These are phyloP conservation scores for Oryza longistaminata DNA, from an alignment of 176 grass and related monocot species.

Conservation along the genomic window DNA sequence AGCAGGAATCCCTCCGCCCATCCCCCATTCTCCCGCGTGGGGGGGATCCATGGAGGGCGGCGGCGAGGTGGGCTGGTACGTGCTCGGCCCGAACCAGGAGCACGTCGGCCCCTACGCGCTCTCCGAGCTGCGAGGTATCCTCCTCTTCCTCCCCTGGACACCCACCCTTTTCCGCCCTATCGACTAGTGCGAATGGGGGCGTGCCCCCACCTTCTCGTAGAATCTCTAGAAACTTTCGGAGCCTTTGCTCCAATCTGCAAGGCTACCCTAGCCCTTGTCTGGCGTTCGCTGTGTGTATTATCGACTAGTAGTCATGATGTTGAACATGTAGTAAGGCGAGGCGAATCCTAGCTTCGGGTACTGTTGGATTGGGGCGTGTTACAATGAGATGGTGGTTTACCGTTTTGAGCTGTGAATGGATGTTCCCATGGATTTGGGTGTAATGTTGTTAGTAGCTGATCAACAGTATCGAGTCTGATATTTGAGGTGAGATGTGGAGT, in stretches of 20 bases:
- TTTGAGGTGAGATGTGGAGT: neutral
- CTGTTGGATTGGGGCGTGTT: constrained; percentile 3
- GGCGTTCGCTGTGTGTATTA: neutral
- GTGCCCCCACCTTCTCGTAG: neutral
- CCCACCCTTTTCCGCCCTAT: neutral
- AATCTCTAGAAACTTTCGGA: neutral
- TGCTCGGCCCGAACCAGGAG: constrained; percentile 86
- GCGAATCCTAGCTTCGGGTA: neutral
- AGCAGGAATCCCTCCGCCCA: neutral
- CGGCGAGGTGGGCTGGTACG: constrained; percentile 71
- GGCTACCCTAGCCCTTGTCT: neutral
- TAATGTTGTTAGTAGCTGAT: neutral
- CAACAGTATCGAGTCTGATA: neutral
- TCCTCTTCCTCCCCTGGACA: neutral
- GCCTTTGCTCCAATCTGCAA: neutral
- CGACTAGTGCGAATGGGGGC: constrained; percentile 3
- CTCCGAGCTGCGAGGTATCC: constrained; percentile 67
- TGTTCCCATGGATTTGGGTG: neutral
- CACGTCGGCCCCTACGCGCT: constrained; percentile 75
- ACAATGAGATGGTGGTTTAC: neutral
- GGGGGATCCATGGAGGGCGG: constrained; percentile 49
- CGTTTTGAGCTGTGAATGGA: neutral
- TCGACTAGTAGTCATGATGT: neutral
- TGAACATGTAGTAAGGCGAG: neutral
- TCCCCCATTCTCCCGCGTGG: neutral